Conservation (phyloP, 2,329 filamentous ascomycete genomes). For the Phyllosticta ampelicida region DNA sequence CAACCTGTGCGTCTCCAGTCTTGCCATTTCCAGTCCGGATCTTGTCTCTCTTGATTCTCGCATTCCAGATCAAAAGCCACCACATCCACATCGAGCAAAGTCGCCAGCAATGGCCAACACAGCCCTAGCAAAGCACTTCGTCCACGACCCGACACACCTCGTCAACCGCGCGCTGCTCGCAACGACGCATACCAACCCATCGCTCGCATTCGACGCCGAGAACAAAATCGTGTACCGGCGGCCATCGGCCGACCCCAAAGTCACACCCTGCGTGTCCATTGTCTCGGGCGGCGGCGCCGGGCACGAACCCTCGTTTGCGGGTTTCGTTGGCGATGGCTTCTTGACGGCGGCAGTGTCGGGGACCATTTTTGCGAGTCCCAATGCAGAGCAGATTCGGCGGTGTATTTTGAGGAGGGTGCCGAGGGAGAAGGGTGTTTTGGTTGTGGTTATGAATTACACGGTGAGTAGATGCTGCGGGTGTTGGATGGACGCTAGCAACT, state of each 20-base stretch:
- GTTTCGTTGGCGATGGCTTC: slow-evolving; percentile 72
- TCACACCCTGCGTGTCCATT: slow-evolving; percentile 56
- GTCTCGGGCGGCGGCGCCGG: slow-evolving; percentile 83
- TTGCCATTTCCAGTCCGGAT: background rate
- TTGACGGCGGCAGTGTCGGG: slow-evolving; percentile 75
- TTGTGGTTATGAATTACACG: slow-evolving; percentile 95
- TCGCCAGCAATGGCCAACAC: background rate
- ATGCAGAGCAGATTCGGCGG: slow-evolving; percentile 68
- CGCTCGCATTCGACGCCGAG: slow-evolving; percentile 61
- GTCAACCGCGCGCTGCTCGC: slow-evolving; percentile 67
- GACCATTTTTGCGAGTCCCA: slow-evolving; percentile 75
- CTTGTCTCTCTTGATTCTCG: background rate
- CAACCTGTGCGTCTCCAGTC: background rate
- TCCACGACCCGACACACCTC: slow-evolving; percentile 70
- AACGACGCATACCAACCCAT: slow-evolving; percentile 74
- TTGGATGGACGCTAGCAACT: no score
- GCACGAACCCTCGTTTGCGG: slow-evolving; percentile 80
- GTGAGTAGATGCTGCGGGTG: slow-evolving; percentile 22
- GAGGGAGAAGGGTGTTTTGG: slow-evolving; percentile 61
- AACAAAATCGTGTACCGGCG: slow-evolving; percentile 80
- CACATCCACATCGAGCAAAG: background rate
- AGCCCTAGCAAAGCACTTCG: slow-evolving; percentile 62
- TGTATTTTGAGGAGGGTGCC: slow-evolving; percentile 66
- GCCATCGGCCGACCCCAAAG: slow-evolving; percentile 34
- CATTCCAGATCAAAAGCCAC: background rate